Conservation (phyloP, 2,329 filamentous ascomycete genomes). For the Trichoderma polysporum region DNA sequence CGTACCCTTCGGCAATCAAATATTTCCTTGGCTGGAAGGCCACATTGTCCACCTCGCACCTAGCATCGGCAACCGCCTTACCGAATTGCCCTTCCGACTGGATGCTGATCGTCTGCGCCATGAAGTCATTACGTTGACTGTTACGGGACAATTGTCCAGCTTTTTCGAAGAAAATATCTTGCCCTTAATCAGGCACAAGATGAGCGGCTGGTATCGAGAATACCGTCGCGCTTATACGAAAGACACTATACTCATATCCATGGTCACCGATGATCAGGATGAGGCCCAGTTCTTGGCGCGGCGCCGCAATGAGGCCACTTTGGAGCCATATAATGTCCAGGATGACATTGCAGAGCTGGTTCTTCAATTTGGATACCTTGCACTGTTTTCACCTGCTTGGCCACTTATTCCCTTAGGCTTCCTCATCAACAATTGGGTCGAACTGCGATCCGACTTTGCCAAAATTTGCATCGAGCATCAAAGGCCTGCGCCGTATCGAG, state of each 20-base stretch:
- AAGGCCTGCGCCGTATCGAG: conserved; percentile 65
- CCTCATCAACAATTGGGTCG: conserved; percentile 74
- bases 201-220: conserved; percentile 46
- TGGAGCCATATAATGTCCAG: conserved; percentile 70
- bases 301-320: conserved; percentile 65
- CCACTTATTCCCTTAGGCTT: conserved; percentile 71
- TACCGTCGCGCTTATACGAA: conserved; percentile 36
- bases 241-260: conserved; percentile 47
- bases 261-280: conserved; percentile 56
- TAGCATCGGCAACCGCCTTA: conserved; percentile 49
- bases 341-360: conserved; percentile 72
- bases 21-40: conserved; percentile 66
- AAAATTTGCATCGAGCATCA: conserved; percentile 75
- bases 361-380: conserved; percentile 71
- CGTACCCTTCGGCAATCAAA: conserved; percentile 67
- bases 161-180: conserved; percentile 71
- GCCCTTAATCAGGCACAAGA: conserved; percentile 65
- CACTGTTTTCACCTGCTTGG: conserved; percentile 74
- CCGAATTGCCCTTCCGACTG: conserved; percentile 58
- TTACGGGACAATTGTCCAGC: conserved; percentile 70
- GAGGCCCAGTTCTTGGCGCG: conserved; percentile 64
- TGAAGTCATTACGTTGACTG: conserved; percentile 73
- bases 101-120: conserved; percentile 66
- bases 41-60: conserved; percentile 52
- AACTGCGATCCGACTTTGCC: conserved; percentile 73